Evolutionary conservation across 192 early-diverging fungal genomes (phyloP).

Genomic region (Entophlyctis luteolus): DNA sequence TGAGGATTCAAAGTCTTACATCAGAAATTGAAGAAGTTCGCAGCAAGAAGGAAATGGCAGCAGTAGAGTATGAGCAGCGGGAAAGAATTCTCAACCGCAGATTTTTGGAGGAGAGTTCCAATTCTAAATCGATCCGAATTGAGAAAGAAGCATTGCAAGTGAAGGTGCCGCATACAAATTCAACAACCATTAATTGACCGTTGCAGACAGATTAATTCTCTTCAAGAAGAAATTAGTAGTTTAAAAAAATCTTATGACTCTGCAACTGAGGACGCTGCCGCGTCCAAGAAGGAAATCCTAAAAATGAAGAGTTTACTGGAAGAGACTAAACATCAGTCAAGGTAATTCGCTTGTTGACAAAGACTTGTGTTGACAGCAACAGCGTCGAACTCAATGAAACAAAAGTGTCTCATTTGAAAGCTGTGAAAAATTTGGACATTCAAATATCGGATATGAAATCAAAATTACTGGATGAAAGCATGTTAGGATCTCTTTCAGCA

Average conservation of each 20-base stretch:
- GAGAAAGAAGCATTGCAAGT: conserved; percentile 21
- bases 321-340: conserved; percentile 16
- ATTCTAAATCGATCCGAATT: conserved; percentile 13
- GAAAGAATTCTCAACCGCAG: conserved; percentile 14
- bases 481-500: neutral
- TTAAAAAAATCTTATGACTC: conserved; percentile 18
- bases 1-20: conserved; percentile 8
- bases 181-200: neutral
- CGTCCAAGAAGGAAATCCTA: conserved; percentile 22
- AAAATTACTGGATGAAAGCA: conserved; percentile 23
- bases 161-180: conserved; percentile 6
- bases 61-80: conserved; percentile 23
- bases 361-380: neutral
- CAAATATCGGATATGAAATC: conserved; percentile 17
- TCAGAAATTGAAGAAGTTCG: conserved; percentile 28
- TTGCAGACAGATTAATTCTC: conserved; percentile 4
- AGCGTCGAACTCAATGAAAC: conserved; percentile 29
- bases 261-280: conserved; percentile 12
- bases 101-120: conserved; percentile 23
- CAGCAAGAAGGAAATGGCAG: conserved; percentile 16
- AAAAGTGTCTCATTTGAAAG: conserved; percentile 10
- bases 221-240: conserved; percentile 22
- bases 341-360: neutral
- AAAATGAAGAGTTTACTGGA: conserved; percentile 28
- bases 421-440: conserved; percentile 14